Conservation (phyloP, 2,329 filamentous ascomycete genomes). For the Colletotrichum viniferum region DNA sequence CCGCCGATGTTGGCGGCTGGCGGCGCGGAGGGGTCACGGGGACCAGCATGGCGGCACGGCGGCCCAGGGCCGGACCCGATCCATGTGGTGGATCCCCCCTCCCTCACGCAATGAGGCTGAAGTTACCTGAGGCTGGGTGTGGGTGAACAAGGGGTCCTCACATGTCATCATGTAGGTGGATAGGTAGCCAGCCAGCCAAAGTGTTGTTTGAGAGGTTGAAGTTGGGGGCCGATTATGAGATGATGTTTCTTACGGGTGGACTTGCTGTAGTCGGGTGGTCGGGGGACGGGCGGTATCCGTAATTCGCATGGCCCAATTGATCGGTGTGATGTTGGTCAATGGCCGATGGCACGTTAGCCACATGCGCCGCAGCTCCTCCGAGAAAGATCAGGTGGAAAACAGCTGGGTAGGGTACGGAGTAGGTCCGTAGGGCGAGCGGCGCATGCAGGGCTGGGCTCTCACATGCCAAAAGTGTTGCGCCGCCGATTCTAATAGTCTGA, state of each 20-base stretch:
- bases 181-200: neutral
- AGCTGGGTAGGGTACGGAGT: neutral
- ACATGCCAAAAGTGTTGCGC: slow-evolving; percentile 2
- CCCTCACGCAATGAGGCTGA: neutral
- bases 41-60: neutral
- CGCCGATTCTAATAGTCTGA: neutral
- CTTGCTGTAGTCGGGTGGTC: neutral
- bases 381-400: neutral
- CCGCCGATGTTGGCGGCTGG: neutral
- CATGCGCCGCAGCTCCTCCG: neutral
- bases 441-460: neutral
- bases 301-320: neutral
- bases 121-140: neutral
- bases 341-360: neutral
- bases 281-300: neutral
- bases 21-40: slow-evolving; percentile 12
- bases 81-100: neutral
- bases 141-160: neutral
- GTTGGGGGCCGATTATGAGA: neutral
- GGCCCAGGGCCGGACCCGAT: neutral
- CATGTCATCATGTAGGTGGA: neutral
- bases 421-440: neutral
- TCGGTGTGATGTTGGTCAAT: neutral
- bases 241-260: neutral
- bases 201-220: neutral